These are phyloP conservation scores for Thielaviopsis populi DNA, from an alignment of 2,329 filamentous ascomycete genomes.

Conservation along the genomic window DNA sequence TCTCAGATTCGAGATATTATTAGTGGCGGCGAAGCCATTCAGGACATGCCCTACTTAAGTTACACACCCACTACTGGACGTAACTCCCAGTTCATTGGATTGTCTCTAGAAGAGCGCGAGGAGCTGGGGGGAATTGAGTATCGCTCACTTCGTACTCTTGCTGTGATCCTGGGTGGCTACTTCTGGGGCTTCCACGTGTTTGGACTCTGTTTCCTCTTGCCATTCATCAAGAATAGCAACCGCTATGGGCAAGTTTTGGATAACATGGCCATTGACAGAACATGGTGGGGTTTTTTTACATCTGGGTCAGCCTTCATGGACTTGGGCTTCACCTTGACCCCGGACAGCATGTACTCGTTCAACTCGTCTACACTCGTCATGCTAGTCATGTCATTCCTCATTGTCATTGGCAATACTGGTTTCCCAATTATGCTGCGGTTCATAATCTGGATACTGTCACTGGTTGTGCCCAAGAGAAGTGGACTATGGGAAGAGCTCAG, in stretches of 20 bases:
- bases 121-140: slow-evolving; percentile 96
- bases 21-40: slow-evolving; percentile 9
- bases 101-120: slow-evolving; percentile 82
- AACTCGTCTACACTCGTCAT: slow-evolving; percentile 60
- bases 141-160: slow-evolving; percentile 73
- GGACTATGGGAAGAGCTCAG: slow-evolving; percentile 77
- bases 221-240: slow-evolving; percentile 58
- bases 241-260: slow-evolving; percentile 53
- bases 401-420: slow-evolving; percentile 87
- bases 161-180: slow-evolving; percentile 62
- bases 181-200: slow-evolving; percentile 72
- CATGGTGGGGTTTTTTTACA: slow-evolving; percentile 91
- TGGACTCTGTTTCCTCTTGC: slow-evolving; percentile 55
- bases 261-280: slow-evolving; percentile 43
- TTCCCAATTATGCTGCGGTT: slow-evolving; percentile 92
- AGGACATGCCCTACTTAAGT: slow-evolving; percentile 73
- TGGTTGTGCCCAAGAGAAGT: slow-evolving; percentile 46
- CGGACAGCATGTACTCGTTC: slow-evolving; percentile 89
- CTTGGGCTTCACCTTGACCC: slow-evolving; percentile 81
- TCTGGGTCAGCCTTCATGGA: slow-evolving; percentile 84
- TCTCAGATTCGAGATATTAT: slow-evolving; percentile 12
- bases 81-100: slow-evolving; percentile 80
- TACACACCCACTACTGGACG: slow-evolving; percentile 85
- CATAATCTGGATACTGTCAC: slow-evolving; percentile 70
- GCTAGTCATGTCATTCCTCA: slow-evolving; percentile 66